phyloP scores from a whole-genome alignment of 345 rosid species.

The Boechera retrofracta region DNA sequence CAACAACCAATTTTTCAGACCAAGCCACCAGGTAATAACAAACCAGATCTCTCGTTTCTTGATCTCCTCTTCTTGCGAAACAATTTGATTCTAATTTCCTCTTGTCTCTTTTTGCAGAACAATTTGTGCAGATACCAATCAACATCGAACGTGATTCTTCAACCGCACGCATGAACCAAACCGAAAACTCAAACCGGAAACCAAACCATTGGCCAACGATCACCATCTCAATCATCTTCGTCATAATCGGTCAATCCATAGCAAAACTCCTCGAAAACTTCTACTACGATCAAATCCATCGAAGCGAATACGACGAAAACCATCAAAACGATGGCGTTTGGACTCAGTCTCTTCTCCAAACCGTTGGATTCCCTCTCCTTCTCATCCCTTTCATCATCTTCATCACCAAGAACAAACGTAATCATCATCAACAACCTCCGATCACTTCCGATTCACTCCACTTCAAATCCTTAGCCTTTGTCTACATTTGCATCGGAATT shows the following conservation, averaged over 20 bases:
- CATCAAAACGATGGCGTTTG: conserved; percentile 46
- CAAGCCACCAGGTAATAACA: conserved; percentile 37
- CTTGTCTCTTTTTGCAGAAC: conserved; percentile 38
- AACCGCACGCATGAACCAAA: conserved; percentile 31
- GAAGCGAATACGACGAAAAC: conserved; percentile 27
- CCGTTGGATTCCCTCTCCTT: conserved; percentile 47
- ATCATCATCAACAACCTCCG: conserved; percentile 30
- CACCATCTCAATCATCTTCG: conserved; percentile 36
- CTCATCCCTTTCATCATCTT: conserved; percentile 44
- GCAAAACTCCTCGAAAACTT: conserved; percentile 46
- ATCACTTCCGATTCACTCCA: conserved; percentile 16
- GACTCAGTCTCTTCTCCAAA: conserved; percentile 45
- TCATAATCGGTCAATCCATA: conserved; percentile 36
- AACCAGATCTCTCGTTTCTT: conserved; percentile 9
- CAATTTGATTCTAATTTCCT: conserved; percentile 9
- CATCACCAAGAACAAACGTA: conserved; percentile 19
- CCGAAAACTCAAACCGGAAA: conserved; percentile 34
- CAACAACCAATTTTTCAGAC: conserved; percentile 34
- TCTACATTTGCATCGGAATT: conserved; percentile 42
- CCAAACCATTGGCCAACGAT: conserved; percentile 48
- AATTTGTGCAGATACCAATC: conserved; percentile 41
- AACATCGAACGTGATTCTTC: conserved; percentile 40
- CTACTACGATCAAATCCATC: conserved; percentile 33
- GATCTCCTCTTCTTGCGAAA: neutral
- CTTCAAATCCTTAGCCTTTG: conserved; percentile 31